Conservation (phyloP, 306 rosid genomes). For the Inga oerstediana region DNA sequence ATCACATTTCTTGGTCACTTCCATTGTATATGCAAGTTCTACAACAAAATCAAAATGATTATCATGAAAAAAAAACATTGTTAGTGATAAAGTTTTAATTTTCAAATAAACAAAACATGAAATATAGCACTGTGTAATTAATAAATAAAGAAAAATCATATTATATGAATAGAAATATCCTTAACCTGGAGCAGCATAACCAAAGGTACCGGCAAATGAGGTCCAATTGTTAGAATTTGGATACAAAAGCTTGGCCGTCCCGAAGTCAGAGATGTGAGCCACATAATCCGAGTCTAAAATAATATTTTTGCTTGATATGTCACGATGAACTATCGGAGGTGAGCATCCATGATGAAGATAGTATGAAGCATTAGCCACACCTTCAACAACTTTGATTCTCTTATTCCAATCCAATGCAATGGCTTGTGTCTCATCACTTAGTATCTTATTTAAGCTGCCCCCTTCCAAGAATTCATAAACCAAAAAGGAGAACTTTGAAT, state of each 20-base stretch:
- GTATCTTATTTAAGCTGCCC: constrained; percentile 19
- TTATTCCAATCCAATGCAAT: constrained; percentile 25
- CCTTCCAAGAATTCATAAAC: constrained; percentile 1
- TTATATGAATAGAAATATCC: too few relatives aligned
- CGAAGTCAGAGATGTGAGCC: constrained; percentile 14
- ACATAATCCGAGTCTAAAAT: constrained; percentile 16
- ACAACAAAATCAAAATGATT: not conserved
- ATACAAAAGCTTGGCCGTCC: not conserved
- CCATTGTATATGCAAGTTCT: constrained; percentile 26
- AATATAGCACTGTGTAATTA: too few relatives aligned
- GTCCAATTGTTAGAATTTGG: not conserved
- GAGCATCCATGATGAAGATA: constrained; percentile 21
- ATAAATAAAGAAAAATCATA: too few relatives aligned
- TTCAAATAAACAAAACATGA: too few relatives aligned
- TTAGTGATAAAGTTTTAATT: too few relatives aligned
- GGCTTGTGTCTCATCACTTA: constrained; percentile 10
- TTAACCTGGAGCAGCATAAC: not conserved
- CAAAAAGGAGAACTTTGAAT: not conserved
- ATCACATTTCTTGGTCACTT: constrained; percentile 12
- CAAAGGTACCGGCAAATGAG: constrained; percentile 22
- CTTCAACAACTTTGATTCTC: not conserved
- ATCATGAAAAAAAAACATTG: not conserved
- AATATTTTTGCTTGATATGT: constrained; percentile 28
- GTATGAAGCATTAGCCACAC: not conserved
- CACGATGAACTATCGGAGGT: not conserved